Evolutionary conservation across 805 yeast genomes (phyloP).

Genomic region (Candida insectalens): DNA sequence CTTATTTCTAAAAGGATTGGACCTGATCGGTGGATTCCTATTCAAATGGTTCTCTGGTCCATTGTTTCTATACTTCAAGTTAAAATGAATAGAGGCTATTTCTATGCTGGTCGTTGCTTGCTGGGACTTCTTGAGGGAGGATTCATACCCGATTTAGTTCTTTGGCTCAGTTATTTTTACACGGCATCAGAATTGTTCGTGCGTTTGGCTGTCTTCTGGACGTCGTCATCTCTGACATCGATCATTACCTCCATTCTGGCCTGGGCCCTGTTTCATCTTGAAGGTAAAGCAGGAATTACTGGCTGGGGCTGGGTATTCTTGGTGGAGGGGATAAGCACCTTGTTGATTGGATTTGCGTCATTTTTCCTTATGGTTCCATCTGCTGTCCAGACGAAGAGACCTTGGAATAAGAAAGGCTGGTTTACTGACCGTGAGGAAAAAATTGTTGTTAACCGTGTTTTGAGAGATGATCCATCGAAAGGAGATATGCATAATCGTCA

Average conservation of each 20-base stretch:
- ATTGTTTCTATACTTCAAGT: conserved; percentile 45
- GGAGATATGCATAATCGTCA: conserved; percentile 59
- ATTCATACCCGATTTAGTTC: conserved; percentile 51
- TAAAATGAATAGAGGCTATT: conserved; percentile 29
- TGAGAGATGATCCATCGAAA: conserved; percentile 55
- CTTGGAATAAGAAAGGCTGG: conserved; percentile 26
- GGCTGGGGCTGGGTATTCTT: conserved; percentile 65
- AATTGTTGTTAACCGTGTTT: conserved; percentile 45
- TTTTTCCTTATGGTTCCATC: conserved; percentile 25
- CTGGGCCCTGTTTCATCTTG: conserved; percentile 42
- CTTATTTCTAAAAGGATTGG: conserved; percentile 55
- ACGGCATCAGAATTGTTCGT: conserved; percentile 47
- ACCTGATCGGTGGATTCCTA: conserved; percentile 53
- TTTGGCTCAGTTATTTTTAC: conserved; percentile 62
- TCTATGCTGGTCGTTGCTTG: conserved; percentile 38
- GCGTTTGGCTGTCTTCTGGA: conserved; percentile 51
- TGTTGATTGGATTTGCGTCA: conserved; percentile 36
- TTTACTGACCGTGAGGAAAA: conserved; percentile 44
- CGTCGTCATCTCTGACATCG: conserved; percentile 39
- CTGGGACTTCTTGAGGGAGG: conserved; percentile 60
- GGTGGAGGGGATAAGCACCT: conserved; percentile 51
- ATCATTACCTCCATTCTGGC: conserved; percentile 35
- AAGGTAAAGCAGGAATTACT: conserved; percentile 31
- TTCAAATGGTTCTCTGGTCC: conserved; percentile 48
- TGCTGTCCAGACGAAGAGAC: conserved; percentile 19